These are phyloP conservation scores for Hirschioporus abietinus DNA, from an alignment of 768 basidiomycete genomes.

Conservation along the genomic window DNA sequence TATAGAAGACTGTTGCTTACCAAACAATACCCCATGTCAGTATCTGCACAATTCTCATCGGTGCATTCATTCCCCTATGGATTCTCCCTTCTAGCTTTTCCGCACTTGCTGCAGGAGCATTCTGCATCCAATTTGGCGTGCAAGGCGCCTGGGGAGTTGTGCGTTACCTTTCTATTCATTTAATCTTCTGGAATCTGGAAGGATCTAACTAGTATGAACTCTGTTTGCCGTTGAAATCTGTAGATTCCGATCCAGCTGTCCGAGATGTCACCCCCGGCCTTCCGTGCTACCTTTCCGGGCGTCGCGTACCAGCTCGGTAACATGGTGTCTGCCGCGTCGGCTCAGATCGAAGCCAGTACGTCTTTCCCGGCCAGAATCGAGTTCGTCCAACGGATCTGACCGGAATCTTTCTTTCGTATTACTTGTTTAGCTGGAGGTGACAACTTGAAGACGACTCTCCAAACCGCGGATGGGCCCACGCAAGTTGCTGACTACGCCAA, in stretches of 20 bases:
- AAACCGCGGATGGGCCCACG: constrained; percentile 31
- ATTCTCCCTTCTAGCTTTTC: constrained; percentile 68
- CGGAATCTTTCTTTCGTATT: constrained; percentile 17
- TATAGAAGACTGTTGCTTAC: not conserved
- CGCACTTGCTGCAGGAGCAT: constrained; percentile 75
- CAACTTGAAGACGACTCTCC: constrained; percentile 45
- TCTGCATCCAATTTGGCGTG: constrained; percentile 82
- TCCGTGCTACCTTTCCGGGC: constrained; percentile 84
- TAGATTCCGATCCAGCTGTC: constrained; percentile 72
- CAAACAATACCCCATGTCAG: constrained; percentile 21
- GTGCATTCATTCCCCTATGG: constrained; percentile 74
- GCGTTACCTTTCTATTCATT: constrained; percentile 22
- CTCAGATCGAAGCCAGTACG: constrained; percentile 72
- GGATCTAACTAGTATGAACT: not conserved
- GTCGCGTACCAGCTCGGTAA: constrained; percentile 83
- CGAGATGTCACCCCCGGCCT: constrained; percentile 84
- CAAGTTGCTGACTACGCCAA: constrained; percentile 62
- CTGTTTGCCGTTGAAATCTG: not conserved
- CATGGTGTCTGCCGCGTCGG: constrained; percentile 68
- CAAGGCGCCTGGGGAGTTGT: constrained; percentile 91
- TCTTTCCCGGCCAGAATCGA: not conserved
- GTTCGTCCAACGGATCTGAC: not conserved
- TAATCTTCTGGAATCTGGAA: not conserved
- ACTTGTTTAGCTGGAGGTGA: constrained; percentile 49
- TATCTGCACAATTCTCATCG: constrained; percentile 50